Evolutionary conservation across 257 asterid species (phyloP).

Genomic region (Solanum megistacrolobum): DNA sequence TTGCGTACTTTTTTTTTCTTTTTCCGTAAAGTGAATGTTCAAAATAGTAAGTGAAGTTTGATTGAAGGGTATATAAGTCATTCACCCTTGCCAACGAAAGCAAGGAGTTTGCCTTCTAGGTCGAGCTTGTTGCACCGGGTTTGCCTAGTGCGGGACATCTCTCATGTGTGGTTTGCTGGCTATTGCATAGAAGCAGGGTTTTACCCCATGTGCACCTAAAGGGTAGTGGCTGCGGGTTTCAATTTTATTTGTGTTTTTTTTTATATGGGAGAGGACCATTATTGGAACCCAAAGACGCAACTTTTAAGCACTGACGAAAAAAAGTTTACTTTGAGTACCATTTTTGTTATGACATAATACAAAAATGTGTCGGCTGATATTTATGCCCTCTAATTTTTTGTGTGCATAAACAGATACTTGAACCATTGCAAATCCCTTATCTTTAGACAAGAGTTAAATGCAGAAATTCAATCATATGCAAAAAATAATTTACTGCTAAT

Average conservation of each 20-base stretch:
- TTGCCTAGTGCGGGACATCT: too few relatives aligned
- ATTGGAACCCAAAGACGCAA: neutral
- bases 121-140: neutral
- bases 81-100: neutral
- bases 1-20: neutral
- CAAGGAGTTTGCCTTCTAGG: neutral
- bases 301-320: neutral
- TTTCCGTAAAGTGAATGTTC: neutral
- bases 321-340: neutral
- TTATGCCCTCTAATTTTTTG: accelerated
- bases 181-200: neutral
- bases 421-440: neutral
- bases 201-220: neutral
- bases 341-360: too few relatives aligned
- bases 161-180: neutral
- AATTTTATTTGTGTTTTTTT: too few relatives aligned
- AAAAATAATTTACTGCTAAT: neutral
- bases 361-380: neutral
- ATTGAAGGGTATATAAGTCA: neutral
- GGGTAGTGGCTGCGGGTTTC: too few relatives aligned
- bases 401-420: neutral
- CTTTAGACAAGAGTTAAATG: neutral
- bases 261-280: neutral
- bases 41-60: neutral
- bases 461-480: neutral